Base-by-base conservation (phyloP, 2,329 filamentous ascomycete genomes). In the Cordyceps tenuipes region DNA sequence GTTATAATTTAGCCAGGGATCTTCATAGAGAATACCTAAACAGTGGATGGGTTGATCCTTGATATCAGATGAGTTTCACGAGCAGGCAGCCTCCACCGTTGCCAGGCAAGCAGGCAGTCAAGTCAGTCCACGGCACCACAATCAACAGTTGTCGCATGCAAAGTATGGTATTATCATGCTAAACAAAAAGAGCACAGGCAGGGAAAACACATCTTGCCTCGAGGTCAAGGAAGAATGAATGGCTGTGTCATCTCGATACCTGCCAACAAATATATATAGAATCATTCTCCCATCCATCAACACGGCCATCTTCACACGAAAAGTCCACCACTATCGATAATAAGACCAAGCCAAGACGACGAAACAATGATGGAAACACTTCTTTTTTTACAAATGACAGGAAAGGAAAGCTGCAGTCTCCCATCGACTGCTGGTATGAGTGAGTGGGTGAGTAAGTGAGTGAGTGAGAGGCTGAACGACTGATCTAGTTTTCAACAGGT, bases 131-230 rank as follows among this genome's bases (percentile, higher is more conserved):
- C 31, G 3, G 13, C n/a, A 31, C 23, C 13, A 57, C 19, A 41
- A 9, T 21, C 44, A 48, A n/a, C n/a, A 21, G 3, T 43, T 9
- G 17, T 58, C 23, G 47, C 47, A 34, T 50, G 26, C 21, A 58
- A 58, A 57, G 56, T 58, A n/a, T 43, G 23, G 12, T 34, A 50
- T 58, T 58, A 15, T 58, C 47, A 58, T 58, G 47, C 56, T 58
- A 58, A 50, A 51, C 56, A 58, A 58, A 58, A 57, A 50, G 43
- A 51, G 21, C 8, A 3, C 17, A 26, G 19, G 50, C 21, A 54
- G 19, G 29, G 49, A 48, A 48, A 57, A 41, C 54, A 29, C 54
- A 44, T 57, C 31, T 48, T 49, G 54, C 44, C 44, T 48, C 31
- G 19, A 19, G 31, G 21, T 26, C 31, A 10, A 41, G 26, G 6